phyloP scores from a whole-genome alignment of 352 stramenopile species.

The Pythium sukuiense region DNA sequence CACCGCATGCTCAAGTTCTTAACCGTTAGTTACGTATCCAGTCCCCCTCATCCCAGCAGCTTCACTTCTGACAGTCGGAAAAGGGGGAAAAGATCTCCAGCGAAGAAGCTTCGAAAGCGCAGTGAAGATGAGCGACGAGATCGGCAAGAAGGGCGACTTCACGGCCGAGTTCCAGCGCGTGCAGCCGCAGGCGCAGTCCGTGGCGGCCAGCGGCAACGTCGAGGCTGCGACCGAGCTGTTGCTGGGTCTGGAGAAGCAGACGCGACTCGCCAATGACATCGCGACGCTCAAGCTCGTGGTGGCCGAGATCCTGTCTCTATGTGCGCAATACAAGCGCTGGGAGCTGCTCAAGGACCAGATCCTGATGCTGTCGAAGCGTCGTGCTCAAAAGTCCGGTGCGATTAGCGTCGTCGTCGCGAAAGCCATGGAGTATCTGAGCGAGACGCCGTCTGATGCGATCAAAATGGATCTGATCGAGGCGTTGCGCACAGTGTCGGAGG shows the following conservation, averaged over 20 bases:
- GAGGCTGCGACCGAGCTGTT: conserved; percentile 81
- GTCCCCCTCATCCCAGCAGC: background rate
- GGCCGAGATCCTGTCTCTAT: conserved; percentile 71
- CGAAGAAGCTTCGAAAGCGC: conserved; percentile 12
- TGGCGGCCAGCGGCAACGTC: conserved; percentile 74
- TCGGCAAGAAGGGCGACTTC: conserved; percentile 82
- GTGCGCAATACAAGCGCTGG: conserved; percentile 86
- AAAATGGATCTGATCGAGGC: conserved; percentile 93
- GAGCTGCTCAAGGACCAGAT: conserved; percentile 88
- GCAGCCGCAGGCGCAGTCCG: conserved; percentile 62
- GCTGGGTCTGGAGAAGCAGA: conserved; percentile 84
- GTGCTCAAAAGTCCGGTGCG: conserved; percentile 86
- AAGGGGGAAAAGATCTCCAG: conserved; percentile 21
- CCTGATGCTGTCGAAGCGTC: conserved; percentile 84
- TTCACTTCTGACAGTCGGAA: background rate
- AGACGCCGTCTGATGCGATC: conserved; percentile 79
- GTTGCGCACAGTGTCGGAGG: conserved; percentile 94
- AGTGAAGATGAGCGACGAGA: conserved; percentile 65
- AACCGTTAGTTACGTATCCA: background rate
- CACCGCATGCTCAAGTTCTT: background rate
- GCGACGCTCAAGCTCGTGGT: conserved; percentile 84
- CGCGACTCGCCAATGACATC: conserved; percentile 81
- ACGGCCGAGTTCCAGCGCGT: conserved; percentile 60
- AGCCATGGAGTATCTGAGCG: conserved; percentile 78
- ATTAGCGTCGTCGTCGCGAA: conserved; percentile 85